A percentile compares a stretch with the other conserved stretches of the same genome.
Conservation (phyloP, 2,329 filamentous ascomycete genomes). For the Fusarium torulosum region DNA sequence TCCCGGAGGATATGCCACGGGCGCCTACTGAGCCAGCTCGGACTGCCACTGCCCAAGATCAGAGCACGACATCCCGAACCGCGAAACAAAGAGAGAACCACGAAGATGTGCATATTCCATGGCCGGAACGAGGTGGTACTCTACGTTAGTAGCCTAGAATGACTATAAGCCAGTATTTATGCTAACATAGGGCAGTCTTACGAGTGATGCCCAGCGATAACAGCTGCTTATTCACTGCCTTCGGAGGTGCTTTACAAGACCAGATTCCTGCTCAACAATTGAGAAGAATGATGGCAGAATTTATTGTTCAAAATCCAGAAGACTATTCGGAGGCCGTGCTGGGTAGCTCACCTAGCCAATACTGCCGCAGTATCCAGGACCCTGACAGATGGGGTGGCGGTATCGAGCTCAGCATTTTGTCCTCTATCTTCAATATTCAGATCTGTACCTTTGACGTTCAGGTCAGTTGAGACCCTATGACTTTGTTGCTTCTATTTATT, state of each 20-base stretch:
- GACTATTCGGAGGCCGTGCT: slow-evolving; percentile 83
- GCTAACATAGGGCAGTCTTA: slow-evolving; percentile 68
- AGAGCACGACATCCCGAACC: slow-evolving; percentile 3
- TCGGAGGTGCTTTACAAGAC: slow-evolving; percentile 81
- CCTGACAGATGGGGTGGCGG: slow-evolving; percentile 90
- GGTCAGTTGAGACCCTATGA: slow-evolving; percentile 47
- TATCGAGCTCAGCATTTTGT: slow-evolving; percentile 89
- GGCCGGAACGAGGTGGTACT: slow-evolving; percentile 64
- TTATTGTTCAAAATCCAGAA: slow-evolving; percentile 79
- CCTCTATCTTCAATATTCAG: slow-evolving; percentile 86
- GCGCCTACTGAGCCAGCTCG: slow-evolving; percentile 19
- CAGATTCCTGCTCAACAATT: slow-evolving; percentile 66
- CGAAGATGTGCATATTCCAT: slow-evolving; percentile 58
- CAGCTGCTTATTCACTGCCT: slow-evolving; percentile 91
- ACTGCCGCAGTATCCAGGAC: slow-evolving; percentile 84
- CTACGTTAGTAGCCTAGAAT: slow-evolving; percentile 55
- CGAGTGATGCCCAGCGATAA: slow-evolving; percentile 98
- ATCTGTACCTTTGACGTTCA: slow-evolving; percentile 87
- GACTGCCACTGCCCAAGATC: slow-evolving; percentile 12
- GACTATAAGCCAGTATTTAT: neutral
- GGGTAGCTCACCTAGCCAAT: slow-evolving; percentile 77
- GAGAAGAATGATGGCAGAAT: slow-evolving; percentile 80
- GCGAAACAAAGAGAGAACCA: slow-evolving; percentile 34
- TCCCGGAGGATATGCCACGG: slow-evolving; percentile 54
- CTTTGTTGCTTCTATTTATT: neutral